These are phyloP conservation scores for Diplodia seriata DNA, from an alignment of 2,329 filamentous ascomycete genomes.

Conservation along the genomic window DNA sequence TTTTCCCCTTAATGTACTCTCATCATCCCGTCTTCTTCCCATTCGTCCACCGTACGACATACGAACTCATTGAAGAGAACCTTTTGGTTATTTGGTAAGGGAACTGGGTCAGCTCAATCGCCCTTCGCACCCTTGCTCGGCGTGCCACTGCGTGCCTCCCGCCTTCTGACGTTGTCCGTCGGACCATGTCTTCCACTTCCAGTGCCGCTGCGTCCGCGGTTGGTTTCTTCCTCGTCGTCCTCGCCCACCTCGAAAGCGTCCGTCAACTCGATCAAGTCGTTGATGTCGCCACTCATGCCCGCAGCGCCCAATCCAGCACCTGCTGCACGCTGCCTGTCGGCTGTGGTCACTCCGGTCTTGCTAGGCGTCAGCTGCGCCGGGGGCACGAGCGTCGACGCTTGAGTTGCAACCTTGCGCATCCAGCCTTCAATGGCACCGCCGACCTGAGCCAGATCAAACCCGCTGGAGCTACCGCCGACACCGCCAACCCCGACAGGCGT, in stretches of 20 bases:
- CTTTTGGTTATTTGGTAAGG: too few relatives aligned
- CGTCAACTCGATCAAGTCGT: conserved; percentile 75
- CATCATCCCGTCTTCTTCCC: not conserved
- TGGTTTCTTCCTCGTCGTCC: conserved; percentile 36
- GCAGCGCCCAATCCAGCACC: conserved; percentile 12
- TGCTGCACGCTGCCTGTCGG: conserved; percentile 14
- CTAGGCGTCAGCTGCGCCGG: conserved; percentile 22
- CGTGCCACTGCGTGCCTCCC: conserved; percentile 25
- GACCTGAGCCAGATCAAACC: conserved; percentile 74
- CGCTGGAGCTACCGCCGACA: conserved; percentile 35
- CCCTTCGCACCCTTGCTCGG: conserved; percentile 31
- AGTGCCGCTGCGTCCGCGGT: conserved; percentile 1
- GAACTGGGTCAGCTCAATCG: conserved; percentile 6
- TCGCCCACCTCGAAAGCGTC: conserved; percentile 50
- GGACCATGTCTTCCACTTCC: conserved; percentile 2
- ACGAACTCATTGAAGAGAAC: not conserved
- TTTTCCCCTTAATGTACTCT: too few relatives aligned
- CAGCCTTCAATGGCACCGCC: conserved; percentile 89
- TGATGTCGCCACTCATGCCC: conserved; percentile 53
- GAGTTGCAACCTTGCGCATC: conserved; percentile 80
- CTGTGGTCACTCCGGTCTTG: not conserved
- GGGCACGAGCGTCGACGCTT: conserved; percentile 49
- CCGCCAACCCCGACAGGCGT: conserved; percentile 34
- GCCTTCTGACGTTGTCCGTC: conserved; percentile 16
- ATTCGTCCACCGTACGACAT: not conserved